Evolutionary conservation across 148 eudicot species (phyloP).

Genomic region (Rhododendron williamsianum): DNA sequence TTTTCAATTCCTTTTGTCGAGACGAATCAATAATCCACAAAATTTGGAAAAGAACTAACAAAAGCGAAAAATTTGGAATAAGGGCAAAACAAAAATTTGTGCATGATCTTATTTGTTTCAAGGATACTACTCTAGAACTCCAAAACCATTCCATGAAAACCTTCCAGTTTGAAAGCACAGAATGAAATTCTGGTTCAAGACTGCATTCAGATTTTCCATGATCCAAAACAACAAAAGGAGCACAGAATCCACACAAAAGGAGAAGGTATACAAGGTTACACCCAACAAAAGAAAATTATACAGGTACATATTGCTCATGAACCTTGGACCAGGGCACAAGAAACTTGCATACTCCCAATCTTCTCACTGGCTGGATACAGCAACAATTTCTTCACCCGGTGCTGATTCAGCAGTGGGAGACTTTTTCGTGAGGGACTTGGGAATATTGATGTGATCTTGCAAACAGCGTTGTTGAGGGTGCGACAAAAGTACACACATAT

Average conservation of each 20-base stretch:
- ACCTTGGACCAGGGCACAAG: neutral
- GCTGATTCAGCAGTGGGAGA: constrained; percentile 34
- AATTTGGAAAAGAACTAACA: neutral
- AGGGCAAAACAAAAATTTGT: neutral
- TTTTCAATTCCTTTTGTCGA: no score
- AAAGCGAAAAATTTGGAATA: neutral
- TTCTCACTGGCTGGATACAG: constrained; percentile 46
- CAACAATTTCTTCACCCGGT: constrained; percentile 44
- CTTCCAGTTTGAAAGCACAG: neutral
- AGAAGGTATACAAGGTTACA: neutral
- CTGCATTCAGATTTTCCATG: neutral
- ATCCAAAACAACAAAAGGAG: neutral
- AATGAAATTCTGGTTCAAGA: neutral
- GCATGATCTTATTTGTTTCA: neutral
- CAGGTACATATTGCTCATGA: neutral
- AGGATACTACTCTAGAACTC: neutral
- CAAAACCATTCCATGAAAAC: neutral
- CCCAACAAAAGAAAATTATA: neutral
- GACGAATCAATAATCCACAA: no score
- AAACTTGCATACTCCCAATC: neutral
- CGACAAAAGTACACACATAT: constrained; percentile 64
- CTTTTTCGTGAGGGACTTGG: constrained; percentile 64
- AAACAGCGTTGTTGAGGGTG: constrained; percentile 91
- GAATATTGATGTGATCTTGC: constrained; percentile 73
- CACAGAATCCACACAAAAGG: neutral